These are phyloP conservation scores for Epichloe sylvatica DNA, from an alignment of 2,329 filamentous ascomycete genomes.

Conservation along the genomic window DNA sequence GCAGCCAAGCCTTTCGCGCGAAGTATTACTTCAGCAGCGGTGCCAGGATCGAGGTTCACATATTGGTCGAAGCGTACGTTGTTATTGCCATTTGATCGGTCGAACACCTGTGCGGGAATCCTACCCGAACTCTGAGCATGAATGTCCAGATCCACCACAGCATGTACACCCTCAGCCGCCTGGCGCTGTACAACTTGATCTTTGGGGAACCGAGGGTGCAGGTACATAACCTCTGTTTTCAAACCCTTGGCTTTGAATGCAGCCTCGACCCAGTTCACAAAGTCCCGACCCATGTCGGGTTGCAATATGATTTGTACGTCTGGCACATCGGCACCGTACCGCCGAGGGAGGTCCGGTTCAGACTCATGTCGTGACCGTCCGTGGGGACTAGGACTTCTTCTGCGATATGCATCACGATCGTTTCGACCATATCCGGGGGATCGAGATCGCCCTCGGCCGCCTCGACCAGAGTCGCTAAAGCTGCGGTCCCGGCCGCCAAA, in stretches of 20 bases:
- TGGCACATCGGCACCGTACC: slow-evolving; percentile 62
- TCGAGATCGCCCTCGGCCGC: slow-evolving; percentile 50
- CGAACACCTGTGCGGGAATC: slow-evolving; percentile 73
- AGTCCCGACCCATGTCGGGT: slow-evolving; percentile 64
- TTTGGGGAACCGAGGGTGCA: slow-evolving; percentile 63
- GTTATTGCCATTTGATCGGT: slow-evolving; percentile 57
- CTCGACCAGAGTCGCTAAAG: slow-evolving; percentile 25
- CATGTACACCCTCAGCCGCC: slow-evolving; percentile 77
- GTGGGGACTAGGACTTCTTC: slow-evolving; percentile 57
- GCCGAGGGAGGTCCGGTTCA: slow-evolving; percentile 54
- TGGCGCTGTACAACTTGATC: slow-evolving; percentile 71
- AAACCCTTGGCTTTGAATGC: slow-evolving; percentile 60
- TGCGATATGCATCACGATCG: slow-evolving; percentile 42
- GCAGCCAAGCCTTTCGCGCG: slow-evolving; percentile 44
- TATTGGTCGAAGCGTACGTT: slow-evolving; percentile 83
- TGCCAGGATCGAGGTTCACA: slow-evolving; percentile 60
- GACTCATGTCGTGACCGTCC: slow-evolving; percentile 33
- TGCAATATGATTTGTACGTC: slow-evolving; percentile 81
- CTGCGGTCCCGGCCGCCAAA: slow-evolving; percentile 37
- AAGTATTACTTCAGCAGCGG: slow-evolving; percentile 68
- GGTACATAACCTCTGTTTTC: slow-evolving; percentile 63
- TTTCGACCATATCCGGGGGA: slow-evolving; percentile 41
- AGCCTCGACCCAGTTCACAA: slow-evolving; percentile 69
- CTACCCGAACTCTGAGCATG: slow-evolving; percentile 55
- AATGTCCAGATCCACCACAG: slow-evolving; percentile 63